A percentile compares a stretch with the other conserved stretches of the same genome.
Conservation (phyloP, 2,329 filamentous ascomycete genomes). For the Neophaeococcomyces mojaviensis region DNA sequence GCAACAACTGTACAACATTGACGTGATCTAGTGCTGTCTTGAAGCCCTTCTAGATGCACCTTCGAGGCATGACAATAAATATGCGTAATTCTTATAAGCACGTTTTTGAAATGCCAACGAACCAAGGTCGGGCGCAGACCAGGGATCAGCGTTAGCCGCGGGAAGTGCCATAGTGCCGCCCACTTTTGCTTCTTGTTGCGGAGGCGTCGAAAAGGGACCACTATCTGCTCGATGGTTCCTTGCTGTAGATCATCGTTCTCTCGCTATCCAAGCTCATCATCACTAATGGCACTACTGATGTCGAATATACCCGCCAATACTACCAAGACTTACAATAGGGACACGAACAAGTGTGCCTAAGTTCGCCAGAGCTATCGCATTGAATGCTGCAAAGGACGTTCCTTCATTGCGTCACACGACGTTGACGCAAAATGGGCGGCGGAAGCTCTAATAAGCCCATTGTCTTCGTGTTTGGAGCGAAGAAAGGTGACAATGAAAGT, state of each 20-base stretch:
- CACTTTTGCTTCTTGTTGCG: not conserved
- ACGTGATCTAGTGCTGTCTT: no score
- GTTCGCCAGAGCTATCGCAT: not conserved
- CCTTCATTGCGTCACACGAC: constrained; percentile 5
- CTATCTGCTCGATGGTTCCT: not conserved
- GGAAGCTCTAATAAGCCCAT: constrained; percentile 7
- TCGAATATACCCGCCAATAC: not conserved
- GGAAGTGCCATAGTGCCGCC: constrained; percentile 1
- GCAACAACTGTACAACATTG: no score
- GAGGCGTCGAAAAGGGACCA: not conserved
- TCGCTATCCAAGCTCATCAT: not conserved
- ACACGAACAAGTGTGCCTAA: not conserved
- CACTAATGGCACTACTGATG: not conserved
- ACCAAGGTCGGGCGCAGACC: no score
- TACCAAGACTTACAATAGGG: not conserved
- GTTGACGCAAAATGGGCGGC: not conserved
- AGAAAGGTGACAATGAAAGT: constrained; percentile 5
- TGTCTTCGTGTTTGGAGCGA: constrained; percentile 8
- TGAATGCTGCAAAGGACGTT: constrained; percentile 1
- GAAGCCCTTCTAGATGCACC: no score
- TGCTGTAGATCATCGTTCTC: not conserved
- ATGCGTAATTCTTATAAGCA: no score
- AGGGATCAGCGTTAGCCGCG: not conserved
- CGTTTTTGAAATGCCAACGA: no score
- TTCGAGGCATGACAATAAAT: no score